Evolutionary conservation across 441 rosid species (phyloP).

Genomic region (Brassica balearica): DNA sequence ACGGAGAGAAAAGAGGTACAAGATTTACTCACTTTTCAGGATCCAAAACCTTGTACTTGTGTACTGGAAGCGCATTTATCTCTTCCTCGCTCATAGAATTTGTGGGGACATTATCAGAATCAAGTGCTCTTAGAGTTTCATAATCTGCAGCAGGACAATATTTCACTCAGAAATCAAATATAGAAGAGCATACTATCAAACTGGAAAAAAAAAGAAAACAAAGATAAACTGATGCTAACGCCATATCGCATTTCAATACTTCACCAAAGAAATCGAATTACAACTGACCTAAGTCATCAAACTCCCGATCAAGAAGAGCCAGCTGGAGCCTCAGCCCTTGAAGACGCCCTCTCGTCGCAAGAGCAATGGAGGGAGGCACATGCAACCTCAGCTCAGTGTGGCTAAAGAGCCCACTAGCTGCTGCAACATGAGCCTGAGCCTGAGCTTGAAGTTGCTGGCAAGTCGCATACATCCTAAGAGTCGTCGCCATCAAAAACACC

Average conservation of each 20-base stretch:
- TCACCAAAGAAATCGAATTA: background rate
- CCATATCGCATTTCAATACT: slow-evolving; percentile 3
- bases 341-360: slow-evolving; percentile 89
- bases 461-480: slow-evolving; percentile 89
- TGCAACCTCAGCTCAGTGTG: slow-evolving; percentile 87
- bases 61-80: slow-evolving; percentile 87
- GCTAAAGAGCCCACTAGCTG: slow-evolving; percentile 79
- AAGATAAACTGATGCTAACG: background rate
- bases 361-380: slow-evolving; percentile 80
- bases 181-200: background rate
- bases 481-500: slow-evolving; percentile 85
- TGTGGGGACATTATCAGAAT: slow-evolving; percentile 72
- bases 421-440: slow-evolving; percentile 83
- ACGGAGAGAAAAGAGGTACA: slow-evolving; percentile 15
- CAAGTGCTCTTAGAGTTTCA: slow-evolving; percentile 92
- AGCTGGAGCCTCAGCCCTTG: slow-evolving; percentile 93
- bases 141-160: slow-evolving; percentile 55
- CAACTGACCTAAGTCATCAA: slow-evolving; percentile 76
- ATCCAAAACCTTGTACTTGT: slow-evolving; percentile 64
- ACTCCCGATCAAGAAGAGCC: slow-evolving; percentile 87
- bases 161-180: slow-evolving; percentile 17
- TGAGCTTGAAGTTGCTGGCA: slow-evolving; percentile 96
- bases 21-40: slow-evolving; percentile 60
- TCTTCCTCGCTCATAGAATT: slow-evolving; percentile 87
- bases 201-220: background rate